Evolutionary conservation across 2,329 filamentous ascomycete species (phyloP).

Genomic region (Phialophora tarda): DNA sequence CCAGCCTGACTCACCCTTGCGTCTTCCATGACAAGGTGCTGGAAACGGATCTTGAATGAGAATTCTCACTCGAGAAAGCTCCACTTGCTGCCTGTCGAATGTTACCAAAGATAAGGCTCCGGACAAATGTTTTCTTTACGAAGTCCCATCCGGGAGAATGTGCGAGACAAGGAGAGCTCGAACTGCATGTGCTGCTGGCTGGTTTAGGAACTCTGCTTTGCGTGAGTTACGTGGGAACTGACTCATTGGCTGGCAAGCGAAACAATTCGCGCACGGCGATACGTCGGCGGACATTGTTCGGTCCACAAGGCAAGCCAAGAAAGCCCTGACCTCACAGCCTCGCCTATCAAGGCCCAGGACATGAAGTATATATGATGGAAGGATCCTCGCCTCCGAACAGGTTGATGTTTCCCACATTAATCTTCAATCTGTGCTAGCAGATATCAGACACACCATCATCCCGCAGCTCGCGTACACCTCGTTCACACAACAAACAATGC

Average conservation of each 20-base stretch:
- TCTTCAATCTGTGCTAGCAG: conserved; percentile 7
- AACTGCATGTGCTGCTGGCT: conserved; percentile 1
- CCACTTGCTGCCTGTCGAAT: neutral
- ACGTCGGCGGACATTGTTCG: conserved; percentile 21
- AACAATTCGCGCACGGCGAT: conserved; percentile 23
- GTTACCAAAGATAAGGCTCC: neutral
- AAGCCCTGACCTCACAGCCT: conserved; percentile 8
- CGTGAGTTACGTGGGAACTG: neutral
- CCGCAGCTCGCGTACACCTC: neutral
- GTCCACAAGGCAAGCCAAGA: neutral
- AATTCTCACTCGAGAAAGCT: neutral
- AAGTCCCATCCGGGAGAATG: conserved; percentile 12
- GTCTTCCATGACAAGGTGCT: neutral
- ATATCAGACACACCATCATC: neutral
- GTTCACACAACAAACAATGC: neutral
- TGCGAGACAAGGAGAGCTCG: neutral
- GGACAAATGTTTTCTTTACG: conserved; percentile 1
- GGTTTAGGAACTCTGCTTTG: neutral
- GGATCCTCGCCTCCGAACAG: neutral
- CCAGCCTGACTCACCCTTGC: neutral
- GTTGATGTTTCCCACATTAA: neutral
- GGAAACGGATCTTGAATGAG: neutral
- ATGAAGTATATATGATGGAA: conserved; percentile 17
- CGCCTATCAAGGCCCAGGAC: conserved; percentile 1
- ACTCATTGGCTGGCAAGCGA: conserved; percentile 3